phyloP scores from a whole-genome alignment of 805 yeast genomes.

The Ogataea kodamae region DNA sequence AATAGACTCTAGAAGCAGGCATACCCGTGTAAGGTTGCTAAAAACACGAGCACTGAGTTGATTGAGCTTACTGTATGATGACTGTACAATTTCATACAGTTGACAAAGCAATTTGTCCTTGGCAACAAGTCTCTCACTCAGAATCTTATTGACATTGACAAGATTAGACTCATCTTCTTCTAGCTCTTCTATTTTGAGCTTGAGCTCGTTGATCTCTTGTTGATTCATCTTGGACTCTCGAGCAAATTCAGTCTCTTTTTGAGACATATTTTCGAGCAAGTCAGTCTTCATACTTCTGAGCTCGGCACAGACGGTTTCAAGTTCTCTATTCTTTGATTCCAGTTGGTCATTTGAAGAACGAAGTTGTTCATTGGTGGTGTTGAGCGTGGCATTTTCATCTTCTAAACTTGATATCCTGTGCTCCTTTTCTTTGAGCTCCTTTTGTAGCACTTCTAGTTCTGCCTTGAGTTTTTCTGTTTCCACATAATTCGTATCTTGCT shows the following conservation, averaged over 20 bases:
- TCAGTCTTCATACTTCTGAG: constrained; percentile 52
- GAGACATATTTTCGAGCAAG: constrained; percentile 62
- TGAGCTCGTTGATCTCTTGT: constrained; percentile 47
- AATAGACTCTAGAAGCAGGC: constrained; percentile 65
- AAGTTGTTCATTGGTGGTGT: constrained; percentile 9
- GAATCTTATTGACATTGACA: constrained; percentile 40
- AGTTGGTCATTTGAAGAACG: constrained; percentile 7
- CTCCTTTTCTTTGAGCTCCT: constrained; percentile 16
- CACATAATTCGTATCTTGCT: constrained; percentile 11
- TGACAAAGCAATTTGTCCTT: constrained; percentile 25
- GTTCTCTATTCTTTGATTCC: constrained; percentile 5
- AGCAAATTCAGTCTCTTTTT: constrained; percentile 56
- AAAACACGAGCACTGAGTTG: constrained; percentile 39
- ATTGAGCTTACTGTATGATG: constrained; percentile 35
- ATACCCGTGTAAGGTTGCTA: constrained; percentile 43
- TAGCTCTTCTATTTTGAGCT: constrained; percentile 43
- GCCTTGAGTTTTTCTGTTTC: constrained; percentile 15
- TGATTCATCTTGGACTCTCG: constrained; percentile 50
- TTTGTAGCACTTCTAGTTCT: constrained; percentile 18
- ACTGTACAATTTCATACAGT: constrained; percentile 22
- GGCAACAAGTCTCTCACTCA: constrained; percentile 25
- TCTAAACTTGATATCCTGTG: constrained; percentile 13
- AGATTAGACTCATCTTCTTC: constrained; percentile 45
- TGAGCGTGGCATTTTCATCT: constrained; percentile 6
- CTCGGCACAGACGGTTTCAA: constrained; percentile 20